Base-by-base conservation (phyloP, 371 early-diverging fungal species). In the Syncephalastrum racemosum region DNA sequence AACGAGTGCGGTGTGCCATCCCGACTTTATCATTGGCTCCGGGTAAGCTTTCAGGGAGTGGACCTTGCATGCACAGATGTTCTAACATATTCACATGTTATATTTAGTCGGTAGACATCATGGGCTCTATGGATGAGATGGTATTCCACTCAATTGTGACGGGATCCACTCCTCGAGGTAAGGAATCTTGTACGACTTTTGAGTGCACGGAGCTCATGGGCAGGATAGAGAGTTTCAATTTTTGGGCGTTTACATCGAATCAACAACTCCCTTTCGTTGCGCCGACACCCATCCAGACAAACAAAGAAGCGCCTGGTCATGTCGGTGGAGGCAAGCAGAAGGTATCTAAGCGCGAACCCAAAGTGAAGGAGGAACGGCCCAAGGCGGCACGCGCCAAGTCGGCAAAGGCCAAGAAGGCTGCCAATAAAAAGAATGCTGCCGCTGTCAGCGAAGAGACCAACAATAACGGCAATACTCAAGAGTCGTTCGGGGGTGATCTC, bases 301-400 rank as follows among this genome's bases (percentile, higher is more conserved):
- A 31, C 10, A 31, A 31, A 16, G 53, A 22, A 53, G 53, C 22
- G 12, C 22, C n/a, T 6, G 24, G 51, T 31, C 19, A 24, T 50
- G 51, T 15, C 15, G 47, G 46, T 10, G 55, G 55, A n/a, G 55
- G 55, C 18, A 54, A 54, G 46, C 20, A 46, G n/a, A 54, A 46
- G 46, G 36, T 22, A 18, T 7, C 55, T 31, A 54, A 54, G 45
- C 44, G 55, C 23, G 55, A 46, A 4, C 12, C 55, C 44, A 54
- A 54, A 18, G 14, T 40, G 46, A 46, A 54, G 46, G 55, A 31
- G 36, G 36, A 54, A 18, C 55, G 55, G 16, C 55, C 44, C 8
- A 54, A 54, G 55, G 23, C 46, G 55, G 31, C 55, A 19, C 55
- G 55, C n/a, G 46, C 44, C 44, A 54, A 54, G 31, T 31, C 55